These are phyloP conservation scores for Barbarea vulgaris DNA, from an alignment of 345 rosid species.

Conservation along the genomic window DNA sequence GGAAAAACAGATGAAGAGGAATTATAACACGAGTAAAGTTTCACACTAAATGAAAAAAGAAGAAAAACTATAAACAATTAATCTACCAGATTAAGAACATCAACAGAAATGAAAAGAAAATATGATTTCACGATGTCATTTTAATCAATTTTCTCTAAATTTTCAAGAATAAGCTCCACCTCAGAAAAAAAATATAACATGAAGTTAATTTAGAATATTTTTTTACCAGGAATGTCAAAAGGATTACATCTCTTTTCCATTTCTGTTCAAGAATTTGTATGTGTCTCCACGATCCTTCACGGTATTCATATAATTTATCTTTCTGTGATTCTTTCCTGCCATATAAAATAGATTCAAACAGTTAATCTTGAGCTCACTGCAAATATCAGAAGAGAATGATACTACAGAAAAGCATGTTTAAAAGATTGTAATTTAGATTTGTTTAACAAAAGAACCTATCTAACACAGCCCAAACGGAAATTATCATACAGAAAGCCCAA, in stretches of 20 bases:
- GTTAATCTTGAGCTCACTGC: slow-evolving; percentile 21
- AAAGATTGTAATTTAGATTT: not conserved
- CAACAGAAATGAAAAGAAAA: not conserved
- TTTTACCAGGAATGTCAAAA: slow-evolving; percentile 5
- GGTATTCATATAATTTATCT: not conserved
- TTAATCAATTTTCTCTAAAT: slow-evolving; percentile 4
- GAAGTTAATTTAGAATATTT: not conserved
- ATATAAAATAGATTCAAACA: slow-evolving; percentile 9
- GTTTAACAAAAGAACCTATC: slow-evolving; percentile 18
- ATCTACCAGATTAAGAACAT: slow-evolving; percentile 14
- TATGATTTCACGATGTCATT: slow-evolving; percentile 9
- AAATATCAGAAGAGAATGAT: slow-evolving; percentile 10
- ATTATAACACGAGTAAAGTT: slow-evolving; percentile 4
- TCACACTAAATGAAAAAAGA: slow-evolving; percentile 1
- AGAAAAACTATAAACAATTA: not conserved
- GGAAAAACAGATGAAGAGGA: slow-evolving; percentile 5
- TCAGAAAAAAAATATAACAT: not conserved
- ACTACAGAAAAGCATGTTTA: slow-evolving; percentile 6
- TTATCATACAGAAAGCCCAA: slow-evolving; percentile 26
- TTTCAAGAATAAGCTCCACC: not conserved
- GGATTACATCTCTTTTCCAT: slow-evolving; percentile 15
- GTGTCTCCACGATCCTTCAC: not conserved
- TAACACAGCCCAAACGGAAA: slow-evolving; percentile 34
- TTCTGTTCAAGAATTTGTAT: not conserved
- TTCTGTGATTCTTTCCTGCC: slow-evolving; percentile 9